These are phyloP conservation scores for Lactifluus volemus DNA, from an alignment of 768 basidiomycete species.

Conservation along the genomic window DNA sequence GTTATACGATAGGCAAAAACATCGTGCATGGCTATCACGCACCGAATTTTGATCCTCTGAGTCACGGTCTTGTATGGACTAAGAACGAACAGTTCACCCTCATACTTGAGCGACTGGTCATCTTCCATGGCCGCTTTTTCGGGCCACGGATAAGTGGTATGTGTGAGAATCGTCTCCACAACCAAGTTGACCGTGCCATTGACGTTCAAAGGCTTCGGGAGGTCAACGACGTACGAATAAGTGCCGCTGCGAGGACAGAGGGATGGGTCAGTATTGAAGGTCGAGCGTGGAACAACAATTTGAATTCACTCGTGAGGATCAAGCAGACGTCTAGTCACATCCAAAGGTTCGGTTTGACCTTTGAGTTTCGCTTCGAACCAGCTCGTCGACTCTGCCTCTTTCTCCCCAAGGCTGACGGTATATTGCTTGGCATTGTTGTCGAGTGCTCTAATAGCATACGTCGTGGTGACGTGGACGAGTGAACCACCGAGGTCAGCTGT, in stretches of 20 bases:
- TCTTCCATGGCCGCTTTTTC: constrained; percentile 63
- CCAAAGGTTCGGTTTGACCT: constrained; percentile 49
- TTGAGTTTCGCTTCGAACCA: constrained; percentile 79
- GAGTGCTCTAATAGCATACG: constrained; percentile 74
- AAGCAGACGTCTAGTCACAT: constrained; percentile 39
- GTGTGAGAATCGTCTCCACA: constrained; percentile 69
- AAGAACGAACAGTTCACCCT: constrained; percentile 67
- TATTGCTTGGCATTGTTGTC: constrained; percentile 53
- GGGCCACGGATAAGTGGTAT: constrained; percentile 72
- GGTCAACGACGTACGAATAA: constrained; percentile 49
- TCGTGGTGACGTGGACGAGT: constrained; percentile 80
- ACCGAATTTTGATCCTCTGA: constrained; percentile 87
- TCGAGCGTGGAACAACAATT: neutral
- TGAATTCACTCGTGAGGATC: constrained; percentile 44
- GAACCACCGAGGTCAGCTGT: constrained; percentile 86
- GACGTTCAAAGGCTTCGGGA: constrained; percentile 50
- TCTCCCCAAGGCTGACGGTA: constrained; percentile 53
- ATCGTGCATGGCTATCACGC: constrained; percentile 23
- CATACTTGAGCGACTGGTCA: constrained; percentile 71
- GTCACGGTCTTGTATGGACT: constrained; percentile 77
- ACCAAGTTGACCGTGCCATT: constrained; percentile 68
- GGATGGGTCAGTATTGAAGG: neutral
- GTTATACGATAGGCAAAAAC: neutral
- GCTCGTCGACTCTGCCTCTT: constrained; percentile 59
- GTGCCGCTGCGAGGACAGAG: constrained; percentile 27